Percentiles rank a stretch among this genome's conserved stretches.
phyloP scores from a whole-genome alignment of 208 protist genomes.

The Leishmania arabica region DNA sequence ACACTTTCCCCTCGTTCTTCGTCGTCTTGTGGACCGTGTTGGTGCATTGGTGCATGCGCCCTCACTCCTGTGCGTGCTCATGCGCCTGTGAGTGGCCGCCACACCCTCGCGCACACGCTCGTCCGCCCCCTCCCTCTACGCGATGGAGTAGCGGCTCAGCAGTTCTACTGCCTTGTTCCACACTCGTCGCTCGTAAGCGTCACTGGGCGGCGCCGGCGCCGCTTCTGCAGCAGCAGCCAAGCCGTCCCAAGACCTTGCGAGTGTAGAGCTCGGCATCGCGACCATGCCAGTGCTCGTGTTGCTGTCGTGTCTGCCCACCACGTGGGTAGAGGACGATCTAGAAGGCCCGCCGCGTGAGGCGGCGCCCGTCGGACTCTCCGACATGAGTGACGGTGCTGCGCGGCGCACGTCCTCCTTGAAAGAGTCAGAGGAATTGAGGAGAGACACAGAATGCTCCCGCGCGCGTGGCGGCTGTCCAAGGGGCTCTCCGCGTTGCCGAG shows the following conservation, averaged over 20 bases:
- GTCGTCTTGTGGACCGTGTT: neutral
- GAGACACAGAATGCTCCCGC: neutral
- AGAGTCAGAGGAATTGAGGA: neutral
- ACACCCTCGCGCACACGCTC: neutral
- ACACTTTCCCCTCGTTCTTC: neutral
- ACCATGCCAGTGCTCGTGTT: neutral
- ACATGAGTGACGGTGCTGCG: neutral
- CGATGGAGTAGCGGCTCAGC: slow-evolving; percentile 40
- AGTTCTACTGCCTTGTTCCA: slow-evolving; percentile 54
- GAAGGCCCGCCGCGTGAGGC: neutral
- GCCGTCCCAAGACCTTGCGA: neutral
- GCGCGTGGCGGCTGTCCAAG: neutral
- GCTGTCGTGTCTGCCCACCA: neutral
- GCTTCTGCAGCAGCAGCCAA: neutral
- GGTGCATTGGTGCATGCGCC: neutral
- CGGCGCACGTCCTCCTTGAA: neutral
- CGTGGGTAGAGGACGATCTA: neutral
- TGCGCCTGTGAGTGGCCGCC: neutral
- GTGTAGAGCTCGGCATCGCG: neutral
- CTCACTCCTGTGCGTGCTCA: neutral
- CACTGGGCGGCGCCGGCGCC: neutral
- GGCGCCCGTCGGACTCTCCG: neutral
- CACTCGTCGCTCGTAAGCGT: slow-evolving; percentile 45
- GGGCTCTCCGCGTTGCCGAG: neutral
- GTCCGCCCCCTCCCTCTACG: neutral